A percentile compares a stretch with the other conserved stretches of the same genome.
phyloP scores from a whole-genome alignment of 176 grass and related monocot species.

The Oryza officinalis region DNA sequence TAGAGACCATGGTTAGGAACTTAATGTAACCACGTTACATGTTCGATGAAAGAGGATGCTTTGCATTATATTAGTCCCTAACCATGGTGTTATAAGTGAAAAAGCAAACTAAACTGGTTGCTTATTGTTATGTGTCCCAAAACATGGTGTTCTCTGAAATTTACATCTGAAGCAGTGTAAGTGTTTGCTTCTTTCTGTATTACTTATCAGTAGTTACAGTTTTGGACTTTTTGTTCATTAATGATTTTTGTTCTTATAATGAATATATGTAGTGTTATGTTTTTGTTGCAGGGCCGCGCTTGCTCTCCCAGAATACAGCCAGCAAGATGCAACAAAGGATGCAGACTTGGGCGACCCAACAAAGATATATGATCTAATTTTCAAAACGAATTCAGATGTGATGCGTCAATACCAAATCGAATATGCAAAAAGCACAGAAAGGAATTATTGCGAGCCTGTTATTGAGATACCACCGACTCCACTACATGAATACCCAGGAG shows the following conservation, averaged over 20 bases:
- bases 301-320: not conserved
- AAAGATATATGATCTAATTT: not conserved
- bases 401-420: not conserved
- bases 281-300: not conserved
- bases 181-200: not conserved
- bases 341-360: not conserved
- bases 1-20: not conserved
- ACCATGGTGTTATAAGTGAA: too few relatives aligned
- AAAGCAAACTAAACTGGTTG: too few relatives aligned
- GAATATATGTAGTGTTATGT: not conserved
- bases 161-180: too few relatives aligned
- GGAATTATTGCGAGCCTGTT: constrained; percentile 34
- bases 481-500: constrained; percentile 34
- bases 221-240: not conserved
- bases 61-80: too few relatives aligned
- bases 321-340: not conserved
- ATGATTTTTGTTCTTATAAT: not conserved
- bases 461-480: constrained; percentile 50
- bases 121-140: too few relatives aligned
- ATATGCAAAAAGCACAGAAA: not conserved
- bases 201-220: not conserved
- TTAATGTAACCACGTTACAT: too few relatives aligned
- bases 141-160: too few relatives aligned
- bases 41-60: too few relatives aligned
- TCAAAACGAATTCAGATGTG: not conserved